phyloP scores from a whole-genome alignment of 768 basidiomycete genomes.

The Tulasnella sp. region DNA sequence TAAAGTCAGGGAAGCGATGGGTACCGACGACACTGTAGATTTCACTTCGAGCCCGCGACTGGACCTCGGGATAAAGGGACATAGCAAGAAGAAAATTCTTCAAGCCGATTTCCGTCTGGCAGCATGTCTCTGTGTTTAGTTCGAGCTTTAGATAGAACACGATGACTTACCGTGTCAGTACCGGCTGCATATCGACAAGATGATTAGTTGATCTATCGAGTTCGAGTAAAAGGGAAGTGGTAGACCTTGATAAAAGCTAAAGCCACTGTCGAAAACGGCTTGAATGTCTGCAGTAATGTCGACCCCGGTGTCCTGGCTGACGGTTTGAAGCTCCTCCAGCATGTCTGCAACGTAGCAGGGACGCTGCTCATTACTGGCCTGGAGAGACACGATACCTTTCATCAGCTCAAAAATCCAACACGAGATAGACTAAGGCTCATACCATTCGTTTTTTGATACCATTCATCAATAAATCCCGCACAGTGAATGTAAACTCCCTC shows the following conservation, averaged over 20 bases:
- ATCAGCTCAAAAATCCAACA: no score
- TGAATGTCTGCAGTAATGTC: not conserved
- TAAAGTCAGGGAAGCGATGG: not conserved
- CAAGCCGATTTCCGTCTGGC: not conserved
- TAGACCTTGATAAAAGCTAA: not conserved
- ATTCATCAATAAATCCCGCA: no score
- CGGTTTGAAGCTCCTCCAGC: not conserved
- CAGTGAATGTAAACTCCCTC: not conserved
- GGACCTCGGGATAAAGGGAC: constrained; percentile 9
- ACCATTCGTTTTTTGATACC: no score
- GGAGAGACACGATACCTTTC: not conserved
- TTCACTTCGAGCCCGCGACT: not conserved
- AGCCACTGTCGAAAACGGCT: not conserved
- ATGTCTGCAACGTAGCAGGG: not conserved
- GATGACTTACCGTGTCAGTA: not conserved
- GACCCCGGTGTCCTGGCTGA: not conserved
- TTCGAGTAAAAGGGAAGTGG: no score
- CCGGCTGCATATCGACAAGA: not conserved
- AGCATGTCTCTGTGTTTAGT: no score
- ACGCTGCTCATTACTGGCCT: not conserved
- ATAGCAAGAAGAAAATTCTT: constrained; percentile 12
- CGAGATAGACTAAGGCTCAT: no score
- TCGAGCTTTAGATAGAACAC: no score
- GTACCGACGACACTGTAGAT: not conserved
- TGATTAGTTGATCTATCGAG: no score